Evolutionary conservation across 257 asterid species (phyloP), one percentile per base, ranked within the genome.

Genomic region (Ocimum tenuiflorum): DNA sequence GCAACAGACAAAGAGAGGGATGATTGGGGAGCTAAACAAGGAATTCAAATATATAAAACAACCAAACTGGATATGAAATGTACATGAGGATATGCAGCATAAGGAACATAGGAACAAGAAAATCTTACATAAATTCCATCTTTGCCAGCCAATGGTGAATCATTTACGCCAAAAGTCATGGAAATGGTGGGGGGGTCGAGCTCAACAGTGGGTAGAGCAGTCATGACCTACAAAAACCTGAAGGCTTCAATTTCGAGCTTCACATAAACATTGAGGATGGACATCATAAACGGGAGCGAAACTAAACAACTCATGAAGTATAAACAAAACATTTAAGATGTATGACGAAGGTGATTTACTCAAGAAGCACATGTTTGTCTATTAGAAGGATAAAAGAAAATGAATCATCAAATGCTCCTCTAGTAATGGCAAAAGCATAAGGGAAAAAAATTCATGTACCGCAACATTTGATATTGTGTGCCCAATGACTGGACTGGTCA

Each of bases 101-200:
- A 60, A 54, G 46, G 50, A 39, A 12, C 0, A 42, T 17, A 39
- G 33, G 39, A 22, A 33, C 72, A 41, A 7, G 54, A 36, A 54
- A 50, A 23, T 70, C 99, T 81, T 84, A 94, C 99, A 79, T 84
- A 95, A 60, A 65, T 74, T 75, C 99, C 99, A 73, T 94, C 99
- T 59, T 94, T 91, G 65, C 97, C 99, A 80, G 96, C 96, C 86
- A 94, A 79, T 31, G 97, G 97, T 48, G 99, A 90, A 73, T 94
- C 99, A 83, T 94, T 94, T 50, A 94, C 97, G 27, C 99, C 89
- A 78, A 94, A 90, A 62, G 96, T 94, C 99, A 94, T 94, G 61
- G 99, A 94, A 78, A 88, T 94, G 62, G 99, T 94, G 33, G 99
- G 99, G 47, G 99, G 99, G 69, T 94, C 99, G 43, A 94, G 97